A percentile compares a stretch with the other conserved stretches of the same genome.
Conservation (phyloP, 495 filamentous ascomycete species). For the Friedmanniomyces endolithicus region DNA sequence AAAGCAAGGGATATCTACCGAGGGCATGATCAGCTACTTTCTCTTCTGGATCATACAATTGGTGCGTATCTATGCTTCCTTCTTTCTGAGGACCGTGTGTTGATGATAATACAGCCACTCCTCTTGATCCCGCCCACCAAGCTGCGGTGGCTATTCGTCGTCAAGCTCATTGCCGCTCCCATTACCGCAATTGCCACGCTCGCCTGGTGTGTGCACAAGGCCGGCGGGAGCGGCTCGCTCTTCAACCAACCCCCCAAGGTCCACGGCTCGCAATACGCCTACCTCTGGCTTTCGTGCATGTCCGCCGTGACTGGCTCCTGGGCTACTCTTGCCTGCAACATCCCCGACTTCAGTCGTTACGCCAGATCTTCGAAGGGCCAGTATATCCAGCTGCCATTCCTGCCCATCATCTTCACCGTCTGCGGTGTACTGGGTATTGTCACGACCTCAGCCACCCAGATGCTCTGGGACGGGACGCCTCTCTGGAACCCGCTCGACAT, state of each 20-base stretch:
- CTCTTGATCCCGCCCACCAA: constrained; percentile 39
- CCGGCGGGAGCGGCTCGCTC: constrained; percentile 11
- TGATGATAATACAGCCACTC: no score
- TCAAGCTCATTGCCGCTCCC: constrained; percentile 33
- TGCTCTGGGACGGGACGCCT: constrained; percentile 18
- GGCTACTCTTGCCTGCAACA: constrained; percentile 20
- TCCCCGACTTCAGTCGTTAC: constrained; percentile 48
- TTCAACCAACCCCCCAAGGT: constrained; percentile 5
- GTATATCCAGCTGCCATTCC: constrained; percentile 44
- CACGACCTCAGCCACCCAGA: constrained; percentile 23
- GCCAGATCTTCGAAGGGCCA: constrained; percentile 39
- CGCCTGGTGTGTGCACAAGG: constrained; percentile 16
- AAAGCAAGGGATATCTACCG: constrained; percentile 34
- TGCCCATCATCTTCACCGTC: constrained; percentile 47
- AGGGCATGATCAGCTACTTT: constrained; percentile 38
- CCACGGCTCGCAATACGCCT: constrained; percentile 28
- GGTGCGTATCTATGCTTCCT: no score
- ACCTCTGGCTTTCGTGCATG: constrained; percentile 20
- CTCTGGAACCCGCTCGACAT: constrained; percentile 24
- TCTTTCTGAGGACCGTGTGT: no score
- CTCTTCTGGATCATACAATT: constrained; percentile 40
- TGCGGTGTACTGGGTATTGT: constrained; percentile 29
- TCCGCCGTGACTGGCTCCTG: constrained; percentile 15
- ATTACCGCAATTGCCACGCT: constrained; percentile 19
- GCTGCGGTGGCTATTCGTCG: constrained; percentile 39